These are phyloP conservation scores for Penicillium palitans DNA, from an alignment of 2,329 filamentous ascomycete species.

Conservation along the genomic window DNA sequence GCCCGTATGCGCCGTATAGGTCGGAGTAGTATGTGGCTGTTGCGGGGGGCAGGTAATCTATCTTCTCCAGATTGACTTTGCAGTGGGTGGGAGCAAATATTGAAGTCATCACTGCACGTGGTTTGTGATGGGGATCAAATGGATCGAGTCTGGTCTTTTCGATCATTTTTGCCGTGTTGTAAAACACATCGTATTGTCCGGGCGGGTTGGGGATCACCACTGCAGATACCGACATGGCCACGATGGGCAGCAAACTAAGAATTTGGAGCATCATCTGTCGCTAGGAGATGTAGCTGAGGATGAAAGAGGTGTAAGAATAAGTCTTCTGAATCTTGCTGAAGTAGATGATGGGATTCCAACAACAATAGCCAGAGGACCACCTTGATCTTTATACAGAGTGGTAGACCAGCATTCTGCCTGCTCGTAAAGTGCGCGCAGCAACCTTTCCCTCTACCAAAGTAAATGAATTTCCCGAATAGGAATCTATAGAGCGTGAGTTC, in stretches of 20 bases:
- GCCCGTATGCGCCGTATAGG: conserved; percentile 16
- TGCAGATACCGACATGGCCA: background rate
- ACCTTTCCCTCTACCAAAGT: background rate
- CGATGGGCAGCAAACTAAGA: background rate
- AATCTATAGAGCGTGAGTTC: background rate
- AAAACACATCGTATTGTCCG: conserved; percentile 11
- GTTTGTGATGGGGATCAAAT: conserved; percentile 21
- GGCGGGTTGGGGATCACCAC: background rate
- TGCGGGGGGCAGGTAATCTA: conserved; percentile 31
- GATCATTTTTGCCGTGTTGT: conserved; percentile 9
- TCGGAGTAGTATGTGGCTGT: conserved; percentile 29
- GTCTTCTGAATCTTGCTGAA: background rate
- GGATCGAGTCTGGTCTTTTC: conserved; percentile 30
- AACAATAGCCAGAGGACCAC: background rate
- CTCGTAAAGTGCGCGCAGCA: too few species aligned
- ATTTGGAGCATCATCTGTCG: background rate
- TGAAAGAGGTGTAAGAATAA: background rate
- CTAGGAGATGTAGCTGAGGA: background rate
- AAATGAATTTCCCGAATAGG: background rate
- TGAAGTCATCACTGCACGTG: conserved; percentile 32
- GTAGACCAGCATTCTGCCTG: background rate
- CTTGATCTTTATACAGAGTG: background rate
- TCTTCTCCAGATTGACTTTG: conserved; percentile 5
- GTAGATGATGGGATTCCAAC: background rate
- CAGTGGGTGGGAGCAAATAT: conserved; percentile 27